Conservation (phyloP, 805 yeast species). For the Yamadazyma kitorensis region DNA sequence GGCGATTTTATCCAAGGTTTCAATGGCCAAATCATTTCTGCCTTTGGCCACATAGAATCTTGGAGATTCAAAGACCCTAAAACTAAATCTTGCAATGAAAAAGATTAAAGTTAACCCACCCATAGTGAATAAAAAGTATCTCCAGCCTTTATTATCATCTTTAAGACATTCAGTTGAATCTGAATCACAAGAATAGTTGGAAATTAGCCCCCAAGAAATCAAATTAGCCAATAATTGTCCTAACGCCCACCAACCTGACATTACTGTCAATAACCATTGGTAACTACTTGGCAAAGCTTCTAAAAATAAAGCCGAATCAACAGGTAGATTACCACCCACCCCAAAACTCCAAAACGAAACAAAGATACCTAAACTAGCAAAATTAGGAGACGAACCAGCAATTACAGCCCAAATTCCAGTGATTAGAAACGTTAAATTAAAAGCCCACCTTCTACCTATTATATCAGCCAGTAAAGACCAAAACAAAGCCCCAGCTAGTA, state of each 20-base stretch:
- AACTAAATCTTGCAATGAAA: conserved; percentile 33
- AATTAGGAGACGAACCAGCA: conserved; percentile 29
- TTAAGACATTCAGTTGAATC: conserved; percentile 40
- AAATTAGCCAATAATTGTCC: conserved; percentile 56
- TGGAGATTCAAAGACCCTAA: conserved; percentile 53
- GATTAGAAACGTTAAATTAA: conserved; percentile 25
- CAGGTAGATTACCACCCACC: conserved; percentile 32
- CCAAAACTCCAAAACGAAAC: conserved; percentile 27
- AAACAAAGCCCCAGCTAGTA: conserved; percentile 27
- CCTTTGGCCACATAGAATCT: conserved; percentile 53
- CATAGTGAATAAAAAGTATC: conserved; percentile 52
- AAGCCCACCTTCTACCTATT: conserved; percentile 30
- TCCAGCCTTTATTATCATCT: conserved; percentile 57
- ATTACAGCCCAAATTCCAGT: conserved; percentile 25
- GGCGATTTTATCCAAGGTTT: conserved; percentile 43
- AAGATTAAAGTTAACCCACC: conserved; percentile 48
- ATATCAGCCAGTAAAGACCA: conserved; percentile 31
- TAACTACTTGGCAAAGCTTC: conserved; percentile 26
- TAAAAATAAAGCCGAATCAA: conserved; percentile 28
- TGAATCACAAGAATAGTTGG: conserved; percentile 43
- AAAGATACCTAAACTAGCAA: conserved; percentile 26
- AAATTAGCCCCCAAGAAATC: conserved; percentile 55
- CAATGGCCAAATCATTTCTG: conserved; percentile 48
- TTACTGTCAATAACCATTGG: conserved; percentile 27
- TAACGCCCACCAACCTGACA: conserved; percentile 61